A percentile compares a stretch with the other conserved stretches of the same genome.
Conservation (phyloP, 371 early-diverging fungal species). For the Blyttiomyces sp. region DNA sequence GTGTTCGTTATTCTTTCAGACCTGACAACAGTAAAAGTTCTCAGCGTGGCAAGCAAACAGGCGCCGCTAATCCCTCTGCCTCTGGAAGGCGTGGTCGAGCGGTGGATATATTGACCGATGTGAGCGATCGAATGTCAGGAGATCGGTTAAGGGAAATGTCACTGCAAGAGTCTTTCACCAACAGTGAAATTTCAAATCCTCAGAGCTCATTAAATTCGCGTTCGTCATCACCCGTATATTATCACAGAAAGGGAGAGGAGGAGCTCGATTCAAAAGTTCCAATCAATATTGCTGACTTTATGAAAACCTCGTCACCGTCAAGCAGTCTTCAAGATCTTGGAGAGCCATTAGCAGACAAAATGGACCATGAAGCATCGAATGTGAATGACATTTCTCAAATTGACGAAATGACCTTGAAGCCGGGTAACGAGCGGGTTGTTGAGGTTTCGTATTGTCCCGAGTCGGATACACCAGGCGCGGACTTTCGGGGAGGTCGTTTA, state of each 20-base stretch:
- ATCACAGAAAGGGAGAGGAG: conserved; percentile 6
- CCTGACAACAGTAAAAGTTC: conserved; percentile 18
- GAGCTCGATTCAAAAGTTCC: background rate
- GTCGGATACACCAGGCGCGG: conserved; percentile 61
- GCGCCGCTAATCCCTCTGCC: background rate
- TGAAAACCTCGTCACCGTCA: too few species aligned
- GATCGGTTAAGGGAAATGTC: conserved; percentile 20
- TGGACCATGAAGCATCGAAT: background rate
- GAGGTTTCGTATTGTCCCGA: conserved; percentile 77
- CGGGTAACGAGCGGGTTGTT: conserved; percentile 81
- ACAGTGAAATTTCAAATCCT: conserved; percentile 28
- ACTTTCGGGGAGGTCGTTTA: conserved; percentile 64
- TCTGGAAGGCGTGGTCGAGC: background rate
- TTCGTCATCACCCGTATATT: conserved; percentile 14
- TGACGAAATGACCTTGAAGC: conserved; percentile 83
- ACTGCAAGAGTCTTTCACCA: conserved; percentile 12
- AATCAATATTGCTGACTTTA: too few species aligned
- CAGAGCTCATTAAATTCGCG: conserved; percentile 19
- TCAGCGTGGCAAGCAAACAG: background rate
- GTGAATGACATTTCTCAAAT: conserved; percentile 61
- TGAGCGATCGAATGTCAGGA: too few species aligned
- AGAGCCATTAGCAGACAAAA: background rate
- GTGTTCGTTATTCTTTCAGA: conserved; percentile 59
- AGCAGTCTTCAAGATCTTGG: background rate
- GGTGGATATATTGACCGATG: background rate